phyloP scores from a whole-genome alignment of 75 land plant genomes.

The Chamaecyparis obtusa region DNA sequence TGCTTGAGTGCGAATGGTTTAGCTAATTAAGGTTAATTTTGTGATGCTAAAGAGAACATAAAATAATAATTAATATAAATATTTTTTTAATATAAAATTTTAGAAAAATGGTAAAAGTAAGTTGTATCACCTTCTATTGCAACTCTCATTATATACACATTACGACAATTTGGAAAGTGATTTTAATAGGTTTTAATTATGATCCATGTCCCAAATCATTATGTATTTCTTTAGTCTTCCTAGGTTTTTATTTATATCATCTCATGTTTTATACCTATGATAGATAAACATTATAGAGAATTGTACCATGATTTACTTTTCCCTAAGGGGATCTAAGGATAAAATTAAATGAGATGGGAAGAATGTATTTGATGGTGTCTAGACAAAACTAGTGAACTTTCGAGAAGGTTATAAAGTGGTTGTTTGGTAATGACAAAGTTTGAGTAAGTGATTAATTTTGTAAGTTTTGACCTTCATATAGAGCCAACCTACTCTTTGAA shows the following conservation, averaged over 20 bases:
- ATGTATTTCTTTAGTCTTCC: neutral
- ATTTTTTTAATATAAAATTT: too few relatives aligned
- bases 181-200: neutral
- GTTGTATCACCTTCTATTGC: neutral
- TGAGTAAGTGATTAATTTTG: too few relatives aligned
- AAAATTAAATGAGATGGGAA: constrained; percentile 64
- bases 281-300: constrained; percentile 90
- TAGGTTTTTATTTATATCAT: neutral
- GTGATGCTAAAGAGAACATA: neutral
- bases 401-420: constrained; percentile 56
- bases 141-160: neutral
- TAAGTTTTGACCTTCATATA: too few relatives aligned
- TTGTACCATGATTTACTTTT: constrained; percentile 85
- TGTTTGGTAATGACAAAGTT: too few relatives aligned
- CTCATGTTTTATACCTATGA: neutral
- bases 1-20: too few relatives aligned
- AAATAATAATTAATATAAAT: too few relatives aligned
- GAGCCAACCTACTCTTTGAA: too few relatives aligned
- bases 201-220: neutral
- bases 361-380: constrained; percentile 93
- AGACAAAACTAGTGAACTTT: constrained; percentile 80
- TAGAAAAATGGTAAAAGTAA: neutral
- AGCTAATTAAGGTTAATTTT: too few relatives aligned
- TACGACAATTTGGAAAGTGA: neutral
- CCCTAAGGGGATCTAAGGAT: constrained; percentile 80